Evolutionary conservation across 495 filamentous ascomycete species (phyloP).

Genomic region (Neurospora sublineolata): DNA sequence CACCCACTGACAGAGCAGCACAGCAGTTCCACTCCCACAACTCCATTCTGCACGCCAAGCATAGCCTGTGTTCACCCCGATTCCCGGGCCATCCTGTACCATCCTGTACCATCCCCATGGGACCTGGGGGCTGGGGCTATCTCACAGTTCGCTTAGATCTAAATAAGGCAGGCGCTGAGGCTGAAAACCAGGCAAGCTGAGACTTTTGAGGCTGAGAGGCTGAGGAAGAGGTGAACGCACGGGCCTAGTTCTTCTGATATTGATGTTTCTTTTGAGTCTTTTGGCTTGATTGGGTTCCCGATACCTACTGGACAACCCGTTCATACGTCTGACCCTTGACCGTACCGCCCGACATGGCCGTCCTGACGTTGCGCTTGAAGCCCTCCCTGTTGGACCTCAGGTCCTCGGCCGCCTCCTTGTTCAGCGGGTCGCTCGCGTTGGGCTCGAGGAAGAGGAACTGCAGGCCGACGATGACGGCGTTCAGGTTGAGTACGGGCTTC

Average conservation of each 20-base stretch:
- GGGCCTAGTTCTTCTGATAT: not conserved
- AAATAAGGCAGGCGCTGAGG: not conserved
- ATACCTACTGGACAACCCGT: slow-evolving; percentile 37
- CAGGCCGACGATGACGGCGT: slow-evolving; percentile 90
- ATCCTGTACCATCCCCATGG: not conserved
- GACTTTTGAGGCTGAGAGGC: not conserved
- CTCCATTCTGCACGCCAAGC: not conserved
- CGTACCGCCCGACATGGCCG: slow-evolving; percentile 69
- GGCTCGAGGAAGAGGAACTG: slow-evolving; percentile 98
- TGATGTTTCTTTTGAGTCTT: not conserved
- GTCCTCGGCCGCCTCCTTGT: slow-evolving; percentile 95
- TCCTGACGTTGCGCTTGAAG: slow-evolving; percentile 84
- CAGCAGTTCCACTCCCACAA: not conserved
- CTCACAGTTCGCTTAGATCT: not conserved
- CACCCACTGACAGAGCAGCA: not conserved
- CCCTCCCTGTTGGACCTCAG: slow-evolving; percentile 68
- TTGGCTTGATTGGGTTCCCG: not conserved
- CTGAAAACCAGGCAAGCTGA: not conserved
- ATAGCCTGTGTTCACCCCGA: not conserved
- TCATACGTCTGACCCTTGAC: slow-evolving; percentile 67
- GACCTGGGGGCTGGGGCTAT: not conserved
- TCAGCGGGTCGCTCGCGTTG: slow-evolving; percentile 91
- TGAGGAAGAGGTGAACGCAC: not conserved
- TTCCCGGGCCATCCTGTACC: not conserved
- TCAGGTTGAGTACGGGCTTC: slow-evolving; percentile 95